Evolutionary conservation across 495 filamentous ascomycete genomes (phyloP), one percentile per base, ranked within the genome.

Genomic region (Annulohypoxylon bovei): DNA sequence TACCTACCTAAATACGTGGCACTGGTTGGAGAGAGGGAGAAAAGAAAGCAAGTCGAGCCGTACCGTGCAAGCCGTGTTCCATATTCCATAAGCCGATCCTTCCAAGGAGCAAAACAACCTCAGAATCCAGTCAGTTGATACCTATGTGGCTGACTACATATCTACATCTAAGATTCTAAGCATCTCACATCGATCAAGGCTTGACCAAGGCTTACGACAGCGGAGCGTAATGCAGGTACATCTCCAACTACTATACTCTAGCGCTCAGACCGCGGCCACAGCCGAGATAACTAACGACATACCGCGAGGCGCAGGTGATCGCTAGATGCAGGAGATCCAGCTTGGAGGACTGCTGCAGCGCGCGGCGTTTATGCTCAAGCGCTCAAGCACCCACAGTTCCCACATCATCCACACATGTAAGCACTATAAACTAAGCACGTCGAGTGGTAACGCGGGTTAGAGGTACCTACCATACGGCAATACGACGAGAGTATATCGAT

Each of bases 221-320:
- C 44, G 20, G 46, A 46, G 18, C 37, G 47, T 46, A 61, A 60
- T 61, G 58, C 50, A 70, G 59, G 67, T 64, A 70, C 67, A 58
- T 53, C 42, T 53, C 50, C 28, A 33, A 54, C 11, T 60, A 37
- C 35, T 52, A 28, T 61, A n/a, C 40, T 44, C 60, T 28, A 57
- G 23, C 47, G 46, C 67, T 37, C 32, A 46, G 50, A 11, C 47
- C 27, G 25, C 56, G 67, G 55, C 42, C 67, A 32, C 61, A 70
- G 37, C 67, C 67, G 56, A 70, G 67, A 59, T 69, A 63, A 32
- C 39, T 53, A 47, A 32, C 32, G 33, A 47, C 44, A 23, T 50
- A 50, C 46, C 37, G 56, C 50, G 44, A 62, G 58, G 59, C 57
- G 57, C 65, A 60, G 37, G 27, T 60, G 52, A 37, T 22, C 52